Percentiles rank a stretch among this genome's conserved stretches.
These are phyloP conservation scores for Termitomyces eurrhizus DNA, from an alignment of 768 basidiomycete species.

Conservation along the genomic window DNA sequence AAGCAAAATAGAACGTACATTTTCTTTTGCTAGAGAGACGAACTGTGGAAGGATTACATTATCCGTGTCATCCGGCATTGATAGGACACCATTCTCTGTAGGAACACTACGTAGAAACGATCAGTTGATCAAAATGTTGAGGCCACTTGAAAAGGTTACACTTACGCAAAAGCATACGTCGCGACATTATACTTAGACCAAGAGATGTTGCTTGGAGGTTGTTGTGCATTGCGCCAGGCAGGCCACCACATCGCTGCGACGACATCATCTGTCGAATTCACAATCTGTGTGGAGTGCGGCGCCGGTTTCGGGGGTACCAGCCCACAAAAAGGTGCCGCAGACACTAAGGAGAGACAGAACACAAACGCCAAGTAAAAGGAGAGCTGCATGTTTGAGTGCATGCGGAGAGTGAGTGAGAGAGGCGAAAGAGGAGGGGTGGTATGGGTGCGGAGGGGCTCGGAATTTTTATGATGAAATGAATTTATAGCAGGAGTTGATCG, in stretches of 20 bases:
- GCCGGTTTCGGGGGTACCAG: conserved; percentile 25
- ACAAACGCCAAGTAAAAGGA: conserved; percentile 7
- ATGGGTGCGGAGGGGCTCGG: not conserved
- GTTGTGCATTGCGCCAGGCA: conserved; percentile 40
- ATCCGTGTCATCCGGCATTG: conserved; percentile 27
- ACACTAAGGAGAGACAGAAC: conserved; percentile 25
- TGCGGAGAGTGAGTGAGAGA: not conserved
- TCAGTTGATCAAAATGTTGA: not conserved
- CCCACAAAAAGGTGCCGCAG: conserved; percentile 28
- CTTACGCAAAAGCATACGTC: conserved; percentile 47
- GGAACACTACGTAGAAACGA: conserved; percentile 26
- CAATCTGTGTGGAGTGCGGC: not conserved
- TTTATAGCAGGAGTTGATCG: not conserved
- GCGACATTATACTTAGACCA: conserved; percentile 52
- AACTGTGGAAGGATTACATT: conserved; percentile 48
- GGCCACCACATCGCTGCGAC: conserved; percentile 55
- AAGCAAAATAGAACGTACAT: conserved; percentile 26
- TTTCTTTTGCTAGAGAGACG: conserved; percentile 41
- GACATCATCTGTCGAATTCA: conserved; percentile 23
- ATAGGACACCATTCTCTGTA: conserved; percentile 27
- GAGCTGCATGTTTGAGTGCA: conserved; percentile 4
- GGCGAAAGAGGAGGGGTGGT: not conserved
- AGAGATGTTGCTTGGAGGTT: conserved; percentile 40
- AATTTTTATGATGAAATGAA: not conserved
- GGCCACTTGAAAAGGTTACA: conserved; percentile 11